Evolutionary conservation across 164 flowering plant genomes (phyloP), one percentile per base, ranked within the genome.

Genomic region (Aristolochia californica): DNA sequence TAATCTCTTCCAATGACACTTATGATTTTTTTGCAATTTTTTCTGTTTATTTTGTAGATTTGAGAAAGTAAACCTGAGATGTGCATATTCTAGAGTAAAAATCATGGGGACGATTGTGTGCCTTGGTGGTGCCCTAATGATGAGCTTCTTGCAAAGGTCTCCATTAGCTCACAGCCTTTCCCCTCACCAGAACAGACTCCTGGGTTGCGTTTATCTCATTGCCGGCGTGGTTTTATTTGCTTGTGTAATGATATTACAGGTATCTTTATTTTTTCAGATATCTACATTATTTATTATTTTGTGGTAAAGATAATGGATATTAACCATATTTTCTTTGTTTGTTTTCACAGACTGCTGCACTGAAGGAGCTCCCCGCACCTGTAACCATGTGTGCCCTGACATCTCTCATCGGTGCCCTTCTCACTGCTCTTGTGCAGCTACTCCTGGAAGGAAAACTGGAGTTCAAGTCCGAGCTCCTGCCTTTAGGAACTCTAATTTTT

Each of bases 281-380:
- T n/a, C n/a, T n/a, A n/a, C n/a, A n/a, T n/a, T n/a, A n/a, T n/a
- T n/a, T n/a, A n/a, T n/a, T n/a, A n/a, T n/a, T n/a, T n/a, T n/a
- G n/a, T n/a, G n/a, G n/a, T n/a, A n/a, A n/a, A n/a, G n/a, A n/a
- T n/a, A n/a, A n/a, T n/a, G n/a, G n/a, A n/a, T n/a, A n/a, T n/a
- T n/a, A n/a, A n/a, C n/a, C n/a, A n/a, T n/a, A n/a, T 54, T 16
- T 34, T 24, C 28, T 5, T 54, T 7, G 11, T 53, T 15, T 7
- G 0, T 24, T 38, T 68, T 16, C 11, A 21, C 75, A 88, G 98
- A 95, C 98, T 0, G 34, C 72, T 5, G 75, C 90, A 16, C 58
- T 91, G 73, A 65, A 61, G 2, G 84, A 83, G 20, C 84, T 88
- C 60, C 95, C 98, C 4, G 98, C 98, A 2, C 96, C 98, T 1